A percentile compares a stretch with the other conserved stretches of the same genome.
Conservation (phyloP, 2,329 filamentous ascomycete species). For the Cladorrhinum sp. region DNA sequence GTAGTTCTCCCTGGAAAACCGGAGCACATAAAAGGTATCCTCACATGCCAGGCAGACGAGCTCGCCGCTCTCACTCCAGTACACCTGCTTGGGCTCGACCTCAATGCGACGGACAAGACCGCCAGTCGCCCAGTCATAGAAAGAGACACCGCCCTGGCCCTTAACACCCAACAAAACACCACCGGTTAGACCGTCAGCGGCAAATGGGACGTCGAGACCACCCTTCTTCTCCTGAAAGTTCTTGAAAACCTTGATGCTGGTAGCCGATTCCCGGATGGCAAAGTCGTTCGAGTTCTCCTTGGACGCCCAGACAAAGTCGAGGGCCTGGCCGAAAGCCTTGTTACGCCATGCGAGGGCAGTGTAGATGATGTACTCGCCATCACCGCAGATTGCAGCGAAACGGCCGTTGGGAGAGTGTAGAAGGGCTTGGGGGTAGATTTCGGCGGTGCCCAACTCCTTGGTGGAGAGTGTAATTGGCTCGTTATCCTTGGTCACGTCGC, state of each 20-base stretch:
- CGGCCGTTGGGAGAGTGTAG: slow-evolving; percentile 91
- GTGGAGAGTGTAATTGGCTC: slow-evolving; percentile 80
- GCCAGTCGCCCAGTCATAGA: slow-evolving; percentile 95
- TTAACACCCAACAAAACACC: slow-evolving; percentile 91
- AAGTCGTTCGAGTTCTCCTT: slow-evolving; percentile 99
- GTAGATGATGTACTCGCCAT: slow-evolving; percentile 99
- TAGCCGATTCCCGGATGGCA: slow-evolving; percentile 89
- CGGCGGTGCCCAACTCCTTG: slow-evolving; percentile 93
- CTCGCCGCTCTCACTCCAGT: slow-evolving; percentile 97
- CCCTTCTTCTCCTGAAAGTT: slow-evolving; percentile 93
- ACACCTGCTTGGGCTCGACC: slow-evolving; percentile 71
- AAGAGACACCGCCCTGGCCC: slow-evolving; percentile 88
- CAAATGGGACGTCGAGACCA: slow-evolving; percentile 90
- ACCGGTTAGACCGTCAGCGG: slow-evolving; percentile 85
- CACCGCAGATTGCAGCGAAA: slow-evolving; percentile 84
- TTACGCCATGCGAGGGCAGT: slow-evolving; percentile 95
- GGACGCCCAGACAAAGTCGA: slow-evolving; percentile 95
- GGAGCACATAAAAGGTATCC: slow-evolving; percentile 89
- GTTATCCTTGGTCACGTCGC: slow-evolving; percentile 83
- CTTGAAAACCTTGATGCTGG: slow-evolving; percentile 94
- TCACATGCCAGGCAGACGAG: slow-evolving; percentile 90
- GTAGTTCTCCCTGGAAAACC: slow-evolving; percentile 88
- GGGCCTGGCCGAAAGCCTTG: slow-evolving; percentile 90
- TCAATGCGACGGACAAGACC: slow-evolving; percentile 90
- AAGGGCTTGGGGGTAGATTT: slow-evolving; percentile 93